Conservation (phyloP, 257 asterid species). For the Solanum acaule region DNA sequence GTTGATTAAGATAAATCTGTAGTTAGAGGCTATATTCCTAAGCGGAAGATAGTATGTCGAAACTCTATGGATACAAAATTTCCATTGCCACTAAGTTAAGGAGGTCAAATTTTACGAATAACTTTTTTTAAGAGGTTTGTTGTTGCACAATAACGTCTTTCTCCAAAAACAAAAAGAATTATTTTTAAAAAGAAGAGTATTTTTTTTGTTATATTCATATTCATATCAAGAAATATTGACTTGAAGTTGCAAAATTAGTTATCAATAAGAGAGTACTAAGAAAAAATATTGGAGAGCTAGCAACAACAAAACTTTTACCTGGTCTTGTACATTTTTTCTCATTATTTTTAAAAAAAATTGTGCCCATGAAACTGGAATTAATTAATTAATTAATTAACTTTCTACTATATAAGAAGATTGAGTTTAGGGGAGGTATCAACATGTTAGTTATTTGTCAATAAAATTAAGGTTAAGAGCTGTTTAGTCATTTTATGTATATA, state of each 20-base stretch:
- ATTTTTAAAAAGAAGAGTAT: background rate
- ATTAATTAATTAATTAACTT: too few species aligned
- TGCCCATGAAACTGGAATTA: background rate
- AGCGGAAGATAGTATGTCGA: background rate
- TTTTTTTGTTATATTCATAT: background rate
- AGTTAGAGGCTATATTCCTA: background rate
- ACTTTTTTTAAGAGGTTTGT: background rate
- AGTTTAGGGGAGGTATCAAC: too few species aligned
- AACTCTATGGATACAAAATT: background rate
- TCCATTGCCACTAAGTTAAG: background rate
- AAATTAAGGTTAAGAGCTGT: too few species aligned
- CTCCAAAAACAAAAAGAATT: background rate
- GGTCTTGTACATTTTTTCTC: background rate
- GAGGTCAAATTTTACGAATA: background rate
- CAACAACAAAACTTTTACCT: background rate
- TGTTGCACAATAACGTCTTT: background rate
- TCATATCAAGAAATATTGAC: background rate
- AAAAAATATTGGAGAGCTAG: background rate
- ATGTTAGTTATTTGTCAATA: too few species aligned
- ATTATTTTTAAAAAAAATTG: background rate
- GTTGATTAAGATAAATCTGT: background rate
- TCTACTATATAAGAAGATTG: too few species aligned
- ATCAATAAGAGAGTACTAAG: background rate
- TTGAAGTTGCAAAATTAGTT: background rate
- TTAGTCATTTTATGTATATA: too few species aligned